Percentiles rank a stretch among this genome's conserved stretches.
Evolutionary conservation across 139 green algal genomes (phyloP).

Genomic region (Coelastrella sp.): DNA sequence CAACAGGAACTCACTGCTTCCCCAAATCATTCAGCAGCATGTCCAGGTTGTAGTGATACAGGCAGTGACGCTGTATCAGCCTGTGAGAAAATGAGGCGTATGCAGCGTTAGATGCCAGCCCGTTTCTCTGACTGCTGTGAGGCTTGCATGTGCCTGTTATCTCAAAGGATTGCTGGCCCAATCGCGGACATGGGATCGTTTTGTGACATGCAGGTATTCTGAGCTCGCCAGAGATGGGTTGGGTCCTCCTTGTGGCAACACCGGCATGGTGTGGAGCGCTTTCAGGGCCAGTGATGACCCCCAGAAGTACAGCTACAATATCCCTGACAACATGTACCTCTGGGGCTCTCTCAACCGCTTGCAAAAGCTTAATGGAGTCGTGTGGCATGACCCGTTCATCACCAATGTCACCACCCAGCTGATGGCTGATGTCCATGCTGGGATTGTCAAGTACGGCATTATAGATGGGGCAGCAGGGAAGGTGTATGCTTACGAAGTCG

Average conservation of each 20-base stretch:
- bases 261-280: slow-evolving; percentile 77
- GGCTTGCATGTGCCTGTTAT: no score
- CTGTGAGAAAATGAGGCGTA: no score
- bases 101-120: no score
- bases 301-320: slow-evolving; percentile 64
- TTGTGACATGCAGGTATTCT: slow-evolving; percentile 51
- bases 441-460: slow-evolving; percentile 61
- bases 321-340: slow-evolving; percentile 71
- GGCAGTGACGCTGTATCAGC: no score
- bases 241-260: slow-evolving; percentile 50
- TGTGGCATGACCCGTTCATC: slow-evolving; percentile 61
- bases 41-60: no score
- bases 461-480: background rate
- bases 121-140: no score
- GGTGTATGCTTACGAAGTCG: slow-evolving; percentile 78
- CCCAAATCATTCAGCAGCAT: no score
- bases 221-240: slow-evolving; percentile 66
- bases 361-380: slow-evolving; percentile 58
- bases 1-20: no score
- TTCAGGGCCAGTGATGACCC: slow-evolving; percentile 75
- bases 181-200: no score
- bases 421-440: slow-evolving; percentile 53
- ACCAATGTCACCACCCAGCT: slow-evolving; percentile 21
- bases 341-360: slow-evolving; percentile 65
- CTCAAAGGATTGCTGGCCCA: no score